A percentile compares a stretch with the other conserved stretches of the same genome.
Evolutionary conservation across 352 stramenopile species (phyloP).

Genomic region (Pythium vanterpoolii): DNA sequence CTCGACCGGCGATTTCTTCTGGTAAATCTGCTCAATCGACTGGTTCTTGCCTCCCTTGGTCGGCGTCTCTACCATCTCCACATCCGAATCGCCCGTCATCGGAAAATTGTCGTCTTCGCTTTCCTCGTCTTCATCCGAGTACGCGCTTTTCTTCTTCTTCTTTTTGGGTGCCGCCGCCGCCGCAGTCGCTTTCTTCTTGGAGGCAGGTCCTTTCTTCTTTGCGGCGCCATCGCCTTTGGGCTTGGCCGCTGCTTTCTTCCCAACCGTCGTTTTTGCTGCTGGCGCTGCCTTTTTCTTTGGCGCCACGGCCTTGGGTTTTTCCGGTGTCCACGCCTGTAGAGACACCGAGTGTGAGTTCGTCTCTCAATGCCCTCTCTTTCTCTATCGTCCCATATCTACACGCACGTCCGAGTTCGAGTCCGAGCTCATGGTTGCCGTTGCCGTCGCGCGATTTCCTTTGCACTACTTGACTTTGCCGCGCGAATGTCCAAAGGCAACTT

Average conservation of each 20-base stretch:
- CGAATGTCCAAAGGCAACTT: conserved; percentile 23
- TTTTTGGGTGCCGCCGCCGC: conserved; percentile 28
- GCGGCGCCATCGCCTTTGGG: conserved; percentile 37
- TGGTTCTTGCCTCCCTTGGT: conserved; percentile 42
- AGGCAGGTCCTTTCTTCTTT: conserved; percentile 20
- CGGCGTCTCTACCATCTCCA: conserved; percentile 23
- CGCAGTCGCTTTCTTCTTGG: conserved; percentile 37
- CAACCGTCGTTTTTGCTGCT: conserved; percentile 20
- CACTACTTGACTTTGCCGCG: conserved; percentile 10
- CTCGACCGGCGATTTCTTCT: conserved; percentile 98
- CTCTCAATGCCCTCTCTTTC: not conserved
- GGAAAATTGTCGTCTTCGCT: conserved; percentile 31
- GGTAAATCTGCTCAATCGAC: conserved; percentile 92
- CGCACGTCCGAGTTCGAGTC: conserved; percentile 22
- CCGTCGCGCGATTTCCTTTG: conserved; percentile 12
- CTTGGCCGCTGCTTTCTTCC: conserved; percentile 30
- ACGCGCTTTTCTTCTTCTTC: conserved; percentile 39
- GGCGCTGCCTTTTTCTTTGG: conserved; percentile 20
- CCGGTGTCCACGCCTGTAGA: conserved; percentile 21
- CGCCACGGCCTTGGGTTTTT: conserved; percentile 7
- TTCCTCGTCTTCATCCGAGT: conserved; percentile 46
- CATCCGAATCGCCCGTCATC: conserved; percentile 10
- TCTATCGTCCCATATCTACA: not conserved
- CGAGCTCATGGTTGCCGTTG: conserved; percentile 15
- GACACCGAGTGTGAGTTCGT: conserved; percentile 29